phyloP scores from a whole-genome alignment of 2,329 filamentous ascomycete genomes.

The Arthrobotrys sinensis region DNA sequence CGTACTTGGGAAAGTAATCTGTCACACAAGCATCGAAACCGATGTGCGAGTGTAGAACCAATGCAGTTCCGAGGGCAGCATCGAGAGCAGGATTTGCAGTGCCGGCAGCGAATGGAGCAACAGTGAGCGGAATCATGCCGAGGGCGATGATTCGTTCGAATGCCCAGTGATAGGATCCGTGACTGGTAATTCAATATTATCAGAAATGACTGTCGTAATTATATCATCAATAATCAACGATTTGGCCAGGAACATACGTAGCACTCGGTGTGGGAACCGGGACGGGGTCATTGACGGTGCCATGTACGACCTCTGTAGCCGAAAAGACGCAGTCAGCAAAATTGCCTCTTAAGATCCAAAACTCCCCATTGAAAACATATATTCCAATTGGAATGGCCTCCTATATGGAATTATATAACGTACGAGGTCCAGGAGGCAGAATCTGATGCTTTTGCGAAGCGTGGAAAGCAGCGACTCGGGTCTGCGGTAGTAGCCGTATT shows the following conservation, averaged over 20 bases:
- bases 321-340: conserved; percentile 30
- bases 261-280: conserved; percentile 80
- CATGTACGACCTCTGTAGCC: conserved; percentile 46
- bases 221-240: no score
- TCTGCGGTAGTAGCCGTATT: conserved; percentile 64
- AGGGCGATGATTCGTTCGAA: conserved; percentile 87
- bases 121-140: conserved; percentile 85
- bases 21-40: conserved; percentile 86
- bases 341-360: background rate
- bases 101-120: conserved; percentile 92
- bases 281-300: conserved; percentile 84
- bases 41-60: conserved; percentile 94
- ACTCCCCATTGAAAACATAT: background rate
- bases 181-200: conserved; percentile 65
- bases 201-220: background rate
- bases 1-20: conserved; percentile 87
- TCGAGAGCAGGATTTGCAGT: conserved; percentile 91
- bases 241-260: conserved; percentile 65
- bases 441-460: conserved; percentile 81
- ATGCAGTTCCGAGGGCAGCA: conserved; percentile 83
- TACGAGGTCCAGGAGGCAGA: conserved; percentile 88
- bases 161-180: conserved; percentile 99
- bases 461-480: conserved; percentile 85
- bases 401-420: conserved; percentile 72
- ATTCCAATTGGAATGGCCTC: conserved; percentile 70